Percentiles rank a stretch among this genome's conserved stretches.
phyloP scores from a whole-genome alignment of 1,284 basidiomycete species.

The Fomitopsis betulina region DNA sequence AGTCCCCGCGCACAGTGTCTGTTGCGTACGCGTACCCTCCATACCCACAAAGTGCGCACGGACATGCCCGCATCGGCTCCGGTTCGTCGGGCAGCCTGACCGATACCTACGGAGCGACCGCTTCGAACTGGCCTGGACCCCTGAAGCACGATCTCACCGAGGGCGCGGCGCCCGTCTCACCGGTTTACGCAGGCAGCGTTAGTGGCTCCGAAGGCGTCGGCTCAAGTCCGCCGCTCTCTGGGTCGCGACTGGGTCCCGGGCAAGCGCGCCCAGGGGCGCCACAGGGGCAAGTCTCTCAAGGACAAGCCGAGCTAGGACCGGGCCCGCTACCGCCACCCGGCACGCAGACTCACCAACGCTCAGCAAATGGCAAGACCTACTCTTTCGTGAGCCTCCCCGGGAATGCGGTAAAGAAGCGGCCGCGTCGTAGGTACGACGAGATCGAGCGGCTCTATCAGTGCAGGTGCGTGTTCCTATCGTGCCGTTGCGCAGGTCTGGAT shows the following conservation, averaged over 20 bases:
- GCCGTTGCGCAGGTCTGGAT: neutral
- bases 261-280: conserved; percentile 9
- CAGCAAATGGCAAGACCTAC: conserved; percentile 59
- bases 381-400: conserved; percentile 78
- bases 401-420: conserved; percentile 77
- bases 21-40: conserved; percentile 15
- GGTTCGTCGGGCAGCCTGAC: conserved; percentile 12
- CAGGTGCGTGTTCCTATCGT: conserved; percentile 22
- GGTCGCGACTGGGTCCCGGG: neutral
- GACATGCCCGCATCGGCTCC: conserved; percentile 17
- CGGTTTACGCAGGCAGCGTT: conserved; percentile 18
- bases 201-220: conserved; percentile 15
- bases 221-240: neutral
- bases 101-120: conserved; percentile 1
- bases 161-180: conserved; percentile 16
- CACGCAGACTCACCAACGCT: conserved; percentile 1
- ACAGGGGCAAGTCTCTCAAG: conserved; percentile 9
- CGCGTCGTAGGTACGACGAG: conserved; percentile 82
- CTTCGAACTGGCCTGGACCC: conserved; percentile 2
- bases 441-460: conserved; percentile 91
- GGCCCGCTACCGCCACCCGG: neutral
- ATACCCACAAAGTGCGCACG: conserved; percentile 5
- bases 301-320: neutral
- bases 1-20: conserved; percentile 18
- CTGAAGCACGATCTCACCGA: conserved; percentile 11